phyloP scores from a whole-genome alignment of 441 rosid genomes.

The Pelargonium citronellum region DNA sequence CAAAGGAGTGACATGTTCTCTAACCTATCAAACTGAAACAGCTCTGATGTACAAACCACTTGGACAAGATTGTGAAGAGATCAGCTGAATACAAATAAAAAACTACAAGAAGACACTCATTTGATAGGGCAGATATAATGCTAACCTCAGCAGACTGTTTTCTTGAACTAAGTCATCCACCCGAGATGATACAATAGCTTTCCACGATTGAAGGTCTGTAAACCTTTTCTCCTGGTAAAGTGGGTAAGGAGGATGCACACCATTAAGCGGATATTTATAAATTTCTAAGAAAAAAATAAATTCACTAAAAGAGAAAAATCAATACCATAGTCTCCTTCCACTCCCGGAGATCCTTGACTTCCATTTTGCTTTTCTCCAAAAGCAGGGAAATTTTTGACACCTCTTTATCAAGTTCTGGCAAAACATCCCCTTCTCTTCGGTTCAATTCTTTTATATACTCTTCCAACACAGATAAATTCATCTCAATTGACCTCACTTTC shows the following conservation, averaged over 20 bases:
- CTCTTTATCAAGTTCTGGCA: slow-evolving; percentile 64
- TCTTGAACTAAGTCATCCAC: slow-evolving; percentile 37
- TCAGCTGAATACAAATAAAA: too few species aligned
- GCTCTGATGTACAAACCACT: too few species aligned
- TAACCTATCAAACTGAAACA: too few species aligned
- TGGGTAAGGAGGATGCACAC: slow-evolving; percentile 18
- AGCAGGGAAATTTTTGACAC: slow-evolving; percentile 34
- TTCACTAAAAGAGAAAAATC: slow-evolving; percentile 10
- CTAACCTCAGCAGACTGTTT: slow-evolving; percentile 50
- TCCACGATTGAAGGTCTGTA: slow-evolving; percentile 50
- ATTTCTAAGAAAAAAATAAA: slow-evolving; percentile 7
- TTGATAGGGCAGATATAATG: not conserved
- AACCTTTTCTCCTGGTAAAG: slow-evolving; percentile 48
- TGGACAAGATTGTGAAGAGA: too few species aligned
- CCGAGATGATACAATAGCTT: slow-evolving; percentile 44
- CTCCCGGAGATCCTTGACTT: slow-evolving; percentile 37
- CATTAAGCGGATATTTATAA: not conserved
- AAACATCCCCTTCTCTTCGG: slow-evolving; percentile 55
- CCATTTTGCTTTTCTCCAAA: slow-evolving; percentile 41
- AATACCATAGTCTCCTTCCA: slow-evolving; percentile 47
- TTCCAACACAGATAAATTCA: slow-evolving; percentile 74
- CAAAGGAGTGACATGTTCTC: too few species aligned
- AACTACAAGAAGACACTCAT: too few species aligned
- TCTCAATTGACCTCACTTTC: slow-evolving; percentile 71
- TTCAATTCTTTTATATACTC: slow-evolving; percentile 75